A percentile compares a stretch with the other conserved stretches of the same genome.
Evolutionary conservation across 345 rosid species (phyloP).

Genomic region (Cardamine chenopodiifolia): DNA sequence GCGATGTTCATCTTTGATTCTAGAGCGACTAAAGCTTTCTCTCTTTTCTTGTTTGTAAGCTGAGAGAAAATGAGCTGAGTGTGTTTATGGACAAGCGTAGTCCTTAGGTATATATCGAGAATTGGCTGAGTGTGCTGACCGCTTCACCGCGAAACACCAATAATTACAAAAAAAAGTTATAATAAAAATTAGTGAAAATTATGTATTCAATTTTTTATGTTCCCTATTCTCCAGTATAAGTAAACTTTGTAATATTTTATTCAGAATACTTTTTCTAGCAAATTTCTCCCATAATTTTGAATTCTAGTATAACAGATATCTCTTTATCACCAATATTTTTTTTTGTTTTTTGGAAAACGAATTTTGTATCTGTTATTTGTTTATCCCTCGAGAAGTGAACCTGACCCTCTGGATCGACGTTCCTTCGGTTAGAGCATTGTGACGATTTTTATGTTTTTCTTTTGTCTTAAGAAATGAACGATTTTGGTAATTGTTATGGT

Average conservation of each 20-base stretch:
- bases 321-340: not conserved
- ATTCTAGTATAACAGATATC: not conserved
- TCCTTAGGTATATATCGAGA: constrained; percentile 25
- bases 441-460: not conserved
- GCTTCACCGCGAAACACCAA: constrained; percentile 31
- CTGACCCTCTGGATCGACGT: constrained; percentile 1
- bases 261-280: not conserved
- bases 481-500: not conserved
- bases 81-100: constrained; percentile 9
- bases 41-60: constrained; percentile 12
- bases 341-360: not conserved
- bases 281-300: not conserved
- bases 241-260: not conserved
- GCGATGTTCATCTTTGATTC: constrained; percentile 54
- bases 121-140: constrained; percentile 13
- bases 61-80: not conserved
- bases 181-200: not conserved
- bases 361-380: not conserved
- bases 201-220: not conserved
- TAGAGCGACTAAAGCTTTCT: not conserved
- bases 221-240: not conserved
- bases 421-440: not conserved
- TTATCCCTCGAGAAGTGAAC: constrained; percentile 23
- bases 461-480: not conserved
- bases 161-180: not conserved